Evolutionary conservation across 2,329 filamentous ascomycete species (phyloP), one percentile per base, ranked within the genome.

Genomic region (Colletotrichum noveboracense): DNA sequence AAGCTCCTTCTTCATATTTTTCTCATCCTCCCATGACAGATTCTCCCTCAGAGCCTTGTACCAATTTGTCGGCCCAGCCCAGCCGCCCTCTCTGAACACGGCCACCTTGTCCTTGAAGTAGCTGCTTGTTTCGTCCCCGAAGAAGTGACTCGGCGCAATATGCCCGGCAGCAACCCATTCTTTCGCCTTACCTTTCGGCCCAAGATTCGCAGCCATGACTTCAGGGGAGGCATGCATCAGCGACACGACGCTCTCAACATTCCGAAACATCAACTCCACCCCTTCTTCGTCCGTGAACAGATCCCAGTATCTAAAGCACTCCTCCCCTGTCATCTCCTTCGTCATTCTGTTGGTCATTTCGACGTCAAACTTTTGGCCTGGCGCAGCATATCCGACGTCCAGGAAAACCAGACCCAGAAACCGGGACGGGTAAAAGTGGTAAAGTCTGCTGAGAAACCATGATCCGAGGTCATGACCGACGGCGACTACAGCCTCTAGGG

Each of bases 401-500:
- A 85, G 73, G 66, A 85, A 84, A 0, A 81, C 73, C 13, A 83
- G 58, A 0, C 70, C 78, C 0, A 56, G 38, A 52, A 79, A 78
- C 4, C 79, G 80, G 0, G 69, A 61, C 1, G 82, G 78, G 21
- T 83, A 38, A 52, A 82, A 83, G 3, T 80, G 78, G 3, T 76
- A 80, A 14, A 83, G 30, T 2, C 83, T 78, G 3, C 82, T 83
- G 6, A 84, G 56, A 0, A 85, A 70, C 7, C 81, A 83, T 12
- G 82, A 79, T 1, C 83, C 83, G 62, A 84, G 82, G 36, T 86
- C 85, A 34, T 86, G 85, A 0, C 82, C 84, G 2, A 85, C 77
- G 81, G 94, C 92, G 85, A 94, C 94, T 71, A 91, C 91, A 77
- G 92, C 90, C 81, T 91, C 90, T 55, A 91, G 90, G 81, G 97